Evolutionary conservation across 2,329 filamentous ascomycete species (phyloP).

Genomic region (Gaeumannomyces sp.): DNA sequence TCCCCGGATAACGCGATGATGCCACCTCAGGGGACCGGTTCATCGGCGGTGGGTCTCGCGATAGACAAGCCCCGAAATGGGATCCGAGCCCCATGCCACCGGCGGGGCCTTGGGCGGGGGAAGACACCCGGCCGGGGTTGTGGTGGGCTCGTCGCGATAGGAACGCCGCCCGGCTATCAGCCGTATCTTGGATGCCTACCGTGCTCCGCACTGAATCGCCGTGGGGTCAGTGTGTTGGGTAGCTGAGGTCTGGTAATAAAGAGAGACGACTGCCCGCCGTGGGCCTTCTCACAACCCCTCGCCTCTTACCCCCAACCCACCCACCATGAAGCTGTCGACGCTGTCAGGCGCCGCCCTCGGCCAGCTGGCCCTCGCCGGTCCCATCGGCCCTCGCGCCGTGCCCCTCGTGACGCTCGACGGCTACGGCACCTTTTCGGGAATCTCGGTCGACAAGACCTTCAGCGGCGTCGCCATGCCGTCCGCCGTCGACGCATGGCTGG

Average conservation of each 20-base stretch:
- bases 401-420: not conserved
- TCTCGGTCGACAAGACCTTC: slow-evolving; percentile 3
- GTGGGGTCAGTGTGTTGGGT: no score
- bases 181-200: not conserved
- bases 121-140: not conserved
- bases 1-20: not conserved
- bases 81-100: not conserved
- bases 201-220: no score
- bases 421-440: slow-evolving; percentile 1
- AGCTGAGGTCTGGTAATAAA: not conserved
- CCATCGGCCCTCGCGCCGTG: no score
- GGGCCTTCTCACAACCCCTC: not conserved
- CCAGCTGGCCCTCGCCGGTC: not conserved
- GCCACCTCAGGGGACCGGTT: no score
- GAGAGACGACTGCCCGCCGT: not conserved
- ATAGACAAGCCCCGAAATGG: not conserved
- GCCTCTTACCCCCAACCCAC: not conserved
- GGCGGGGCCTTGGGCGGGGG: no score
- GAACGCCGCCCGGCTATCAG: not conserved
- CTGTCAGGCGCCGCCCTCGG: not conserved
- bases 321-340: not conserved
- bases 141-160: not conserved
- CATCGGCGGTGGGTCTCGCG: not conserved
- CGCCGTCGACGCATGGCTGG: slow-evolving; percentile 9
- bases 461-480: slow-evolving; percentile 4